A percentile compares a stretch with the other conserved stretches of the same genome.
phyloP scores from a whole-genome alignment of 1,139 yeast species.

The Zygosaccharomyces pseudobailii region DNA sequence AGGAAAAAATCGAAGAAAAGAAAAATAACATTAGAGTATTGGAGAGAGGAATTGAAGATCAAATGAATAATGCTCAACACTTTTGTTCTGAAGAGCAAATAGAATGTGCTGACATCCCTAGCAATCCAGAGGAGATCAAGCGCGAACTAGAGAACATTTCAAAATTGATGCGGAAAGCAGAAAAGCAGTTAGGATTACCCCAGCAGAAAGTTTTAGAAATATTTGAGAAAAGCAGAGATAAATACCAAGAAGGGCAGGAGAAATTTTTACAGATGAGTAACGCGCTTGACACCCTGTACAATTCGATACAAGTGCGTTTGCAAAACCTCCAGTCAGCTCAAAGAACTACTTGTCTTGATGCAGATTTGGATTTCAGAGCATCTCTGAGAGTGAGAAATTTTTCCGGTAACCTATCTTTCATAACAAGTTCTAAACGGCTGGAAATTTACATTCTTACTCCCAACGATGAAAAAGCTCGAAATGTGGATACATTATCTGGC shows the following conservation, averaged over 20 bases:
- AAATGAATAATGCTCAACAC: conserved; percentile 36
- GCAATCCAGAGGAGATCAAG: conserved; percentile 36
- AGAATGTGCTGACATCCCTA: conserved; percentile 29
- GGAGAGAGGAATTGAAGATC: conserved; percentile 30
- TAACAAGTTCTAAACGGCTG: conserved; percentile 47
- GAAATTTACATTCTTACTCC: conserved; percentile 55
- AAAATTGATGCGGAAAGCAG: conserved; percentile 36
- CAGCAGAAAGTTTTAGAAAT: conserved; percentile 41
- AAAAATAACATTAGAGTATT: conserved; percentile 32
- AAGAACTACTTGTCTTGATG: conserved; percentile 40
- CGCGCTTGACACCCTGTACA: conserved; percentile 33
- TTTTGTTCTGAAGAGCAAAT: conserved; percentile 34
- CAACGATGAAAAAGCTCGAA: conserved; percentile 54
- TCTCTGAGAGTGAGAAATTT: conserved; percentile 68
- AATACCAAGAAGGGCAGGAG: conserved; percentile 35
- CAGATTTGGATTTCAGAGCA: conserved; percentile 50
- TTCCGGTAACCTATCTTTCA: conserved; percentile 65
- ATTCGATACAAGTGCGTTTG: conserved; percentile 46
- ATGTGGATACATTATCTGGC: conserved; percentile 84
- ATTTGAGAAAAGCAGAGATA: conserved; percentile 35
- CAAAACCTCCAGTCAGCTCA: conserved; percentile 48
- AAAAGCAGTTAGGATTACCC: conserved; percentile 40
- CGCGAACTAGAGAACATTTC: conserved; percentile 36
- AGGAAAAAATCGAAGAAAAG: conserved; percentile 20
- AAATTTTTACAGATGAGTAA: conserved; percentile 33